Evolutionary conservation across 306 rosid genomes (phyloP).

Genomic region (Amphicarpaea edgeworthii): DNA sequence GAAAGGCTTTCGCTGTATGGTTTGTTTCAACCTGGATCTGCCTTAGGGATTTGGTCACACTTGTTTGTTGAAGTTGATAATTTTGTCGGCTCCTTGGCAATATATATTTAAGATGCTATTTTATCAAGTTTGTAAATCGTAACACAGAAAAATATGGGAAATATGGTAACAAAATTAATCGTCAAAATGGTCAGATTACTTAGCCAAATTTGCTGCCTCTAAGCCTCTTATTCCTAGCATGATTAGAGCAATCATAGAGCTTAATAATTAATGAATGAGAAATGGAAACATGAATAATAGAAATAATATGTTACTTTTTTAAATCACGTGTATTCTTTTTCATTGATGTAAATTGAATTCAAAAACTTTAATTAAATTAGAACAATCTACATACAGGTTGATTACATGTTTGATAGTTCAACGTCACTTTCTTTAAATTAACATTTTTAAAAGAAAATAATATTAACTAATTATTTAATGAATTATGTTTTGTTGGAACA

Average conservation of each 20-base stretch:
- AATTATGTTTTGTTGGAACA: no score
- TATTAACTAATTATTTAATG: no score
- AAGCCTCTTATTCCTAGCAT: neutral
- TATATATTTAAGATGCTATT: neutral
- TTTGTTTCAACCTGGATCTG: neutral
- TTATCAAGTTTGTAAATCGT: no score
- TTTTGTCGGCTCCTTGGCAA: neutral
- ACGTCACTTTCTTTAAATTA: conserved; percentile 15
- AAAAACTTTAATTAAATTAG: no score
- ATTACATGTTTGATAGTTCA: no score
- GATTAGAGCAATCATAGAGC: conserved; percentile 5
- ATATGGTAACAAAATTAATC: neutral
- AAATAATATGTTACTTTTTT: no score
- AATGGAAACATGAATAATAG: no score
- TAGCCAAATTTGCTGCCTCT: conserved; percentile 3
- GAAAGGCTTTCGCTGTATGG: neutral
- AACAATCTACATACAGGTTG: no score
- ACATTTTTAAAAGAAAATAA: no score
- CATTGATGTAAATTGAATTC: no score
- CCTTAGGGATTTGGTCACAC: neutral
- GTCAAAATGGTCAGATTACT: neutral
- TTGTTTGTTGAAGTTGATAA: neutral
- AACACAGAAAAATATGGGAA: neutral
- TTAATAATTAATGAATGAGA: neutral
- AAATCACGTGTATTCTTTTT: no score